Evolutionary conservation across 2,329 filamentous ascomycete species (phyloP).

Genomic region (Tolypocladium ophioglossoides): DNA sequence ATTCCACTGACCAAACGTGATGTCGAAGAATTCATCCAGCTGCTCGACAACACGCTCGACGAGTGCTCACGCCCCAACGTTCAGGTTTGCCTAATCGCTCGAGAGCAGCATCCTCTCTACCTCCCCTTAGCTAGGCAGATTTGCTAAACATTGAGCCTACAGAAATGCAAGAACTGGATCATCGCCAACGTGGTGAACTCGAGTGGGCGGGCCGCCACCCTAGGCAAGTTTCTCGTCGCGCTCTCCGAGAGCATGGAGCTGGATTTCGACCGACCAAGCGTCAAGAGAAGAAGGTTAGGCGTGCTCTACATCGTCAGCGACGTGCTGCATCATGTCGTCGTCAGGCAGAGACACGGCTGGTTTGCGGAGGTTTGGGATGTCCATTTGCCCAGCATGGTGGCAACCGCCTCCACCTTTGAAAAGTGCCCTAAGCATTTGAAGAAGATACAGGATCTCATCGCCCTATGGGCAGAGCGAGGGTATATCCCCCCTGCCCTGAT

Average conservation of each 20-base stretch:
- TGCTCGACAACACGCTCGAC: conserved; percentile 53
- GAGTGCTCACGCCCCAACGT: conserved; percentile 72
- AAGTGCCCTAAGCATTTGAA: conserved; percentile 54
- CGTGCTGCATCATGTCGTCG: conserved; percentile 58
- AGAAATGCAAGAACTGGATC: conserved; percentile 87
- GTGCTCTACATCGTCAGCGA: conserved; percentile 73
- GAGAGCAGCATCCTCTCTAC: conserved; percentile 5
- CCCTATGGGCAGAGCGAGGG: conserved; percentile 57
- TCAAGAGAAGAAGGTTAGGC: conserved; percentile 61
- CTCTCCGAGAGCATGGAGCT: conserved; percentile 40
- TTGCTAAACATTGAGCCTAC: conserved; percentile 13
- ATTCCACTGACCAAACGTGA: conserved; percentile 55
- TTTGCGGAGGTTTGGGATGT: conserved; percentile 48
- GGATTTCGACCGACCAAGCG: conserved; percentile 33
- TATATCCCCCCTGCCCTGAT: conserved; percentile 49
- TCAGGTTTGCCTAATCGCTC: conserved; percentile 61
- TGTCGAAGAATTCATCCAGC: conserved; percentile 57
- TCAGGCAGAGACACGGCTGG: conserved; percentile 36
- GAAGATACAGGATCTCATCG: conserved; percentile 54
- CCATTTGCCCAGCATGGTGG: conserved; percentile 51
- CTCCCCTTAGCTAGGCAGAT: conserved; percentile 1
- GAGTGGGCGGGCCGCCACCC: conserved; percentile 48
- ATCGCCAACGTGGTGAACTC: conserved; percentile 61
- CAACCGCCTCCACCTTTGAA: conserved; percentile 43
- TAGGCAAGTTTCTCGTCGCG: conserved; percentile 67